Percentiles rank a stretch among this genome's conserved stretches.
Conservation (phyloP, 2,329 filamentous ascomycete species). For the Plenodomus biglobosus region DNA sequence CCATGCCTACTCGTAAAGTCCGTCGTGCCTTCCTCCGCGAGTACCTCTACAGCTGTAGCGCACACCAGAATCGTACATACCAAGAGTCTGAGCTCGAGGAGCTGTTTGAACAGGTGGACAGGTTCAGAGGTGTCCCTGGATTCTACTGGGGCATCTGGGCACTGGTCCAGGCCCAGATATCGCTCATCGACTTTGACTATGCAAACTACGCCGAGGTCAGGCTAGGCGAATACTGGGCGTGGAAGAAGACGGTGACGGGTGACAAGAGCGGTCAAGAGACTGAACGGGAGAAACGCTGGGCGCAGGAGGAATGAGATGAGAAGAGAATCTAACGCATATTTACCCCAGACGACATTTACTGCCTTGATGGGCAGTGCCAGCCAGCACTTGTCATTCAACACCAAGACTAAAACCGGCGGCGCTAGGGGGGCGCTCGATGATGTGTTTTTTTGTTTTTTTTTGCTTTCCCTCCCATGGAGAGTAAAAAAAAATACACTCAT, state of each 20-base stretch:
- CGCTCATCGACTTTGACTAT: conserved; percentile 96
- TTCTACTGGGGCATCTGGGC: conserved; percentile 95
- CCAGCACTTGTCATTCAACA: background rate
- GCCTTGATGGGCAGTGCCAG: too few relatives aligned
- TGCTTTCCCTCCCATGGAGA: too few relatives aligned
- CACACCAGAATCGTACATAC: conserved; percentile 41
- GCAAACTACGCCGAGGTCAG: conserved; percentile 84
- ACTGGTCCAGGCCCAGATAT: conserved; percentile 90
- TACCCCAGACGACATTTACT: too few relatives aligned
- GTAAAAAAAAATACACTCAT: too few relatives aligned
- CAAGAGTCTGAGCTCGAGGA: conserved; percentile 64
- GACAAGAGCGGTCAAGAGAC: conserved; percentile 66
- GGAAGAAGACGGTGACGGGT: conserved; percentile 74
- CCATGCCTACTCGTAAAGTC: conserved; percentile 75
- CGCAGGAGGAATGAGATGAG: conserved; percentile 51
- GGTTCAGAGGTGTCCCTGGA: conserved; percentile 84
- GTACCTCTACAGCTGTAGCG: conserved; percentile 73
- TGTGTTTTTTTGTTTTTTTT: too few relatives aligned
- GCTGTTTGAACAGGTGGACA: conserved; percentile 79
- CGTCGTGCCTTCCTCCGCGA: conserved; percentile 79
- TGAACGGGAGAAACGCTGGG: conserved; percentile 79
- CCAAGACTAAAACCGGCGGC: too few relatives aligned
- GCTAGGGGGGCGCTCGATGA: background rate
- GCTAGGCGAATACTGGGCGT: conserved; percentile 89
- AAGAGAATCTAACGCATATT: too few relatives aligned